Percentiles rank a stretch among this genome's conserved stretches.
These are phyloP conservation scores for Monosporozyma siamensis DNA, from an alignment of 805 yeast species.

Conservation along the genomic window DNA sequence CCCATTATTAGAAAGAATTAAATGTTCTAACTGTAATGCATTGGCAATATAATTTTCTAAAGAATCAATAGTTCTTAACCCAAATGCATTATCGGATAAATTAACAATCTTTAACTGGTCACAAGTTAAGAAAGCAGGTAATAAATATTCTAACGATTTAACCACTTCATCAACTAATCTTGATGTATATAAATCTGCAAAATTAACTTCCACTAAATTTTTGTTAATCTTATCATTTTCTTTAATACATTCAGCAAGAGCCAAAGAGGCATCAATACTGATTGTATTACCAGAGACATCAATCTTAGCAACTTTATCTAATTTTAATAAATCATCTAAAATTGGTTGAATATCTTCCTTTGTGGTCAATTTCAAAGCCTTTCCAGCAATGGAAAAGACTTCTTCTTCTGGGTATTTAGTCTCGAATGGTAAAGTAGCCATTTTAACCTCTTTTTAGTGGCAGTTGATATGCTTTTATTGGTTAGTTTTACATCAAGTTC, in stretches of 20 bases:
- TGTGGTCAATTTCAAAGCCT: conserved; percentile 66
- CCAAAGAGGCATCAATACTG: conserved; percentile 79
- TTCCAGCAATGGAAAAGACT: conserved; percentile 55
- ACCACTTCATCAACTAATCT: conserved; percentile 94
- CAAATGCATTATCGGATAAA: conserved; percentile 92
- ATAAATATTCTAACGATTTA: conserved; percentile 58
- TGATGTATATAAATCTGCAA: conserved; percentile 92
- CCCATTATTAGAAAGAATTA: conserved; percentile 88
- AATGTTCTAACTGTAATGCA: conserved; percentile 73
- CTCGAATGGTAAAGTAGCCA: conserved; percentile 35
- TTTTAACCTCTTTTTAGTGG: too few species aligned
- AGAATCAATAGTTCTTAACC: conserved; percentile 88
- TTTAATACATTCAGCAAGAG: conserved; percentile 49
- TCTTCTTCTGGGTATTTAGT: conserved; percentile 38
- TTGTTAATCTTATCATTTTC: conserved; percentile 29
- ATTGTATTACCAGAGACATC: conserved; percentile 91
- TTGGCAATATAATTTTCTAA: conserved; percentile 67
- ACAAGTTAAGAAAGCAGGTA: conserved; percentile 64
- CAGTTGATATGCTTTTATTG: neutral
- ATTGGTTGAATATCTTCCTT: conserved; percentile 65
- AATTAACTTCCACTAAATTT: conserved; percentile 57
- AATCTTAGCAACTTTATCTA: conserved; percentile 38
- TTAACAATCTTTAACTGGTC: conserved; percentile 64
- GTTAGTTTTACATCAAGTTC: too few species aligned
- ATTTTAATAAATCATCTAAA: conserved; percentile 43